phyloP scores from a whole-genome alignment of 495 filamentous ascomycete species.

The Barbatosphaeria neglecta region DNA sequence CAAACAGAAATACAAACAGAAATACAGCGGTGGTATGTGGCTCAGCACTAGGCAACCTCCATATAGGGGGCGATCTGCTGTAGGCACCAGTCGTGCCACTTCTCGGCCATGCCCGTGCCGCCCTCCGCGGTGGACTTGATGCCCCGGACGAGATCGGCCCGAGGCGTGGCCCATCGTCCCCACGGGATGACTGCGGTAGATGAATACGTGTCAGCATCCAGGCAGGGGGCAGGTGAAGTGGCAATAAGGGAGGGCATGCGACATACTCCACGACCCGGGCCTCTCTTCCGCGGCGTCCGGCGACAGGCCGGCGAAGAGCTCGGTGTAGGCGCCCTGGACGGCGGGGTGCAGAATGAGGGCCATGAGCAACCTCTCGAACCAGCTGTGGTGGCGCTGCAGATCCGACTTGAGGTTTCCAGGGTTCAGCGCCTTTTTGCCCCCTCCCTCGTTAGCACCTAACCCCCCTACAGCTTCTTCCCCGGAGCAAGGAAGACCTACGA shows the following conservation, averaged over 20 bases:
- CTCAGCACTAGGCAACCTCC: too few relatives aligned
- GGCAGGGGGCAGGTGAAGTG: background rate
- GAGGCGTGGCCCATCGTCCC: slow-evolving; percentile 20
- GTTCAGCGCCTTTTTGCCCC: slow-evolving; percentile 4
- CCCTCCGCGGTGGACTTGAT: slow-evolving; percentile 22
- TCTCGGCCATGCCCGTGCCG: slow-evolving; percentile 23
- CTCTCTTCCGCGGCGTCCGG: slow-evolving; percentile 21
- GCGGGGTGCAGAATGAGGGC: slow-evolving; percentile 10
- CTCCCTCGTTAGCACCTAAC: background rate
- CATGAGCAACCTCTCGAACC: background rate
- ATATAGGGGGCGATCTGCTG: slow-evolving; percentile 22
- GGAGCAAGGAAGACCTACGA: background rate
- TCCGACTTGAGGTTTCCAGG: slow-evolving; percentile 20
- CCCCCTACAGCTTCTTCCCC: background rate
- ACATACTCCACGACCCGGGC: slow-evolving; percentile 13
- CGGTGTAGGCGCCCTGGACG: slow-evolving; percentile 31
- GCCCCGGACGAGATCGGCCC: slow-evolving; percentile 20
- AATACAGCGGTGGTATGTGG: too few relatives aligned
- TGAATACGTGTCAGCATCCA: background rate
- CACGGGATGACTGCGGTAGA: slow-evolving; percentile 22
- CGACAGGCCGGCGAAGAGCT: slow-evolving; percentile 31
- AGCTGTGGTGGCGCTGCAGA: slow-evolving; percentile 17
- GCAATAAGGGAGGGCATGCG: too few relatives aligned
- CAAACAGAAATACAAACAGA: too few relatives aligned
- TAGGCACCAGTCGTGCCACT: slow-evolving; percentile 32